Conservation (phyloP, 129 eudicot species). For the Flaveria sonorensis region DNA sequence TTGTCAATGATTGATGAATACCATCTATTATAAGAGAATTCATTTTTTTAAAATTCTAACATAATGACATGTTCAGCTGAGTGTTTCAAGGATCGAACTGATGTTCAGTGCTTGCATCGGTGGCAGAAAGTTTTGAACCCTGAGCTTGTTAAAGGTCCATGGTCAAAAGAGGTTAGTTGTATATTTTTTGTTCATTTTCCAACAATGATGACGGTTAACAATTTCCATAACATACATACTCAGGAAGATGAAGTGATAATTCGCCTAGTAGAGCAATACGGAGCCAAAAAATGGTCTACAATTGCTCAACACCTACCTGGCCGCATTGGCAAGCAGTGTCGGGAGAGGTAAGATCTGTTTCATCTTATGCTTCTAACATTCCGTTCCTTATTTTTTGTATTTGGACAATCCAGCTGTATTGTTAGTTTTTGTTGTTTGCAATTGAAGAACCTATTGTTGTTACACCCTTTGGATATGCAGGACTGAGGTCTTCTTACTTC, state of each 20-base stretch:
- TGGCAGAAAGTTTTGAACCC: slow-evolving; percentile 99
- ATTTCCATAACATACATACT: slow-evolving; percentile 14
- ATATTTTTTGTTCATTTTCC: not conserved
- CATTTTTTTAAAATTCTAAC: slow-evolving; percentile 18
- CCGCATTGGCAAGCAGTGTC: slow-evolving; percentile 96
- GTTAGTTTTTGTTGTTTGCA: not conserved
- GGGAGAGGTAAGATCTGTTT: slow-evolving; percentile 74
- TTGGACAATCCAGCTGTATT: not conserved
- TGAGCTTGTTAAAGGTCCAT: slow-evolving; percentile 97
- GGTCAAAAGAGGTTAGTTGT: slow-evolving; percentile 89
- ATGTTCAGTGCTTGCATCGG: slow-evolving; percentile 97
- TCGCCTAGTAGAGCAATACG: slow-evolving; percentile 74
- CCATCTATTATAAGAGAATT: slow-evolving; percentile 3
- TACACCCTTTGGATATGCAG: not conserved
- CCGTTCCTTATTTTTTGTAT: too few species aligned
- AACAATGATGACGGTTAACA: not conserved
- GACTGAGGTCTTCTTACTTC: not conserved
- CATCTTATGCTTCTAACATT: slow-evolving; percentile 7
- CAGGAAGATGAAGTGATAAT: slow-evolving; percentile 94
- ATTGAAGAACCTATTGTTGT: not conserved
- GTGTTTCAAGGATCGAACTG: slow-evolving; percentile 94
- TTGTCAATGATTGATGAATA: not conserved
- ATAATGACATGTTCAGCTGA: slow-evolving; percentile 63
- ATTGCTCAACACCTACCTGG: slow-evolving; percentile 94
- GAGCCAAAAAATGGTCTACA: slow-evolving; percentile 98